Percentiles rank a stretch among this genome's conserved stretches.
Conservation (phyloP, 2,329 filamentous ascomycete species). For the Epichloe bromicola region DNA sequence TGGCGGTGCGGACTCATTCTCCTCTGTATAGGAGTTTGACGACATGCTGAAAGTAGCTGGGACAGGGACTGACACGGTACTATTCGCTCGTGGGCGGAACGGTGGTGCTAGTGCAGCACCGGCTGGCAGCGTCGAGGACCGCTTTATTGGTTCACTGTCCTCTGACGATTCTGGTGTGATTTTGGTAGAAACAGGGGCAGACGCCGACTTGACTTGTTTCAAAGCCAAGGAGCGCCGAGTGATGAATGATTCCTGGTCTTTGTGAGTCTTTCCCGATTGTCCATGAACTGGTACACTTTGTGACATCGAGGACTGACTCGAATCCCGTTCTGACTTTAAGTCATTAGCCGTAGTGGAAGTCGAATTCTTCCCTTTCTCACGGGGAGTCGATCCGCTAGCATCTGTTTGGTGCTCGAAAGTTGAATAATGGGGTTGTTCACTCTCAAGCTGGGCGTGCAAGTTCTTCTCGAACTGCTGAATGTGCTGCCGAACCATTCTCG, state of each 20-base stretch:
- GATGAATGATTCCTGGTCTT: conserved; percentile 6
- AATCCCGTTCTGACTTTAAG: conserved; percentile 6
- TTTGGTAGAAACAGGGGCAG: conserved; percentile 10
- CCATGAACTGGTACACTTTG: conserved; percentile 7
- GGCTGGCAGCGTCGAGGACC: conserved; percentile 27
- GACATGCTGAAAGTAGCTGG: conserved; percentile 1
- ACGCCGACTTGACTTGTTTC: conserved; percentile 17
- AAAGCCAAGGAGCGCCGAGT: conserved; percentile 12
- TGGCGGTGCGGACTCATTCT: not conserved
- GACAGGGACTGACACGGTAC: conserved; percentile 7
- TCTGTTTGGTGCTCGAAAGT: conserved; percentile 18
- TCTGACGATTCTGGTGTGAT: conserved; percentile 9
- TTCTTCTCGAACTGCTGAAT: conserved; percentile 38
- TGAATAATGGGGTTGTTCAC: conserved; percentile 31
- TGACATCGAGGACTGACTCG: conserved; percentile 7
- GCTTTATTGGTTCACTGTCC: conserved; percentile 17
- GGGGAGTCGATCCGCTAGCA: conserved; percentile 9
- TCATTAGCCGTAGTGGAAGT: conserved; percentile 9
- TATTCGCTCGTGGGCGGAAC: conserved; percentile 29
- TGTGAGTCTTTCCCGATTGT: conserved; percentile 5
- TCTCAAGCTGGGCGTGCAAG: conserved; percentile 29
- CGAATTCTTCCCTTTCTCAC: conserved; percentile 6
- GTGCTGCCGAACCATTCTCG: conserved; percentile 27
- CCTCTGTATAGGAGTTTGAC: conserved; percentile 2
- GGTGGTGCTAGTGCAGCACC: conserved; percentile 35